Base-by-base conservation (phyloP, 768 basidiomycete genomes). In the Tylopilus plumbeoviolaceoides region DNA sequence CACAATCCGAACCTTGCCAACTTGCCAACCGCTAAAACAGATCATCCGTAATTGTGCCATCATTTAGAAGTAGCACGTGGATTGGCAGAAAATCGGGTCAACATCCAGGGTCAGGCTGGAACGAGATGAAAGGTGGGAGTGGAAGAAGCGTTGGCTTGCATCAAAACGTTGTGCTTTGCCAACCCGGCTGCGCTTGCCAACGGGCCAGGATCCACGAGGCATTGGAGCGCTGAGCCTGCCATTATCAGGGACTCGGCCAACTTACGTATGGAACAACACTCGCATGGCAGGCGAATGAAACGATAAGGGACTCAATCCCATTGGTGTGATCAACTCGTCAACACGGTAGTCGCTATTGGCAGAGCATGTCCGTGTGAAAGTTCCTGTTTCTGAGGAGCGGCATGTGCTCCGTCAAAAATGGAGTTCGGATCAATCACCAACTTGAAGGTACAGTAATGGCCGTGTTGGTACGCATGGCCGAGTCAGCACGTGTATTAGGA, bases 191-290 rank as follows among this genome's bases (percentile, higher is more conserved):
- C 39, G 43, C 38, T 14, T 60, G 50, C 60, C 60, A 61, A 61
- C 44, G n/a, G 47, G 53, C 61, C 31, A 56, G 42, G 18, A 0
- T 40, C 42, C 60, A 63, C 51, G 61, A 63, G 60, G 61, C 55
- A 30, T 43, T 47, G 18, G 47, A 48, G 44, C 21, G 43, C 41
- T 2, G 31, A 21, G 23, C 5, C 23, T 23, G 23, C 4, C 38
- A 20, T 28, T 14, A 31, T 38, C 17, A 17, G 15, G 0, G n/a
- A 21, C 54, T 20, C 5, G n/a, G 41, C 4, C 31, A 33, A n/a
- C n/a, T 51, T 53, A 51, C 47, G 39, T 59, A 33, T 48, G 23
- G 23, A 23, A 5, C 23, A 23, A 23, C 23, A 23, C 23, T 23
- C 5, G 23, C 23, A 23, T 23, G 23, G 23, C 23, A 23, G 23